Base-by-base conservation (phyloP, 257 asterid genomes). In the Jacaranda mimosifolia region DNA sequence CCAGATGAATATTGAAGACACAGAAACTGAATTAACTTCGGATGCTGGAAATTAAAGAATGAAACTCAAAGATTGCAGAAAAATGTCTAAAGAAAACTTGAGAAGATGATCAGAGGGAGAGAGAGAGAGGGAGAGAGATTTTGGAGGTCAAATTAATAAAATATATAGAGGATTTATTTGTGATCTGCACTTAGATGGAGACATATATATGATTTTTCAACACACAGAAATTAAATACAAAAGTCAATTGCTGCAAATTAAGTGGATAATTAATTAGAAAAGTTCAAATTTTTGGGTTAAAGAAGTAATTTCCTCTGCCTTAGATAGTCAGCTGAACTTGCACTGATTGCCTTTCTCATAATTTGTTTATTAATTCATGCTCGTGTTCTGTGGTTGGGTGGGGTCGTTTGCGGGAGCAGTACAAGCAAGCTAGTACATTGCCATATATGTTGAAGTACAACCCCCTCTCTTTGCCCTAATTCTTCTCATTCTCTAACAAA, bases 241-340 rank as follows among this genome's bases (percentile, higher is more conserved):
- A 68, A 74, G 80, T 80, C 83, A 80, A 74, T 74, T 36, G 66
- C n/a, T n/a, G n/a, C n/a, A n/a, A n/a, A 39, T 8, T 8, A 63
- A 67, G n/a, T 9, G 55, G 73, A 78, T 78, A 70, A 70, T 21
- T 7, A 46, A n/a, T 35, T 36, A 48, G n/a, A 46, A 19, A 7
- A 53, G 2, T 9, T 62, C 14, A 43, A 60, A 36, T 14, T 48
- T 70, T 35, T 60, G 67, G 51, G 45, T n/a, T 59, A 10, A 32
- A 17, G 26, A 11, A 35, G 39, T 49, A n/a, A n/a, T 38, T 3
- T 12, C 73, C 12, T 18, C 15, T 46, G 4, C 15, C 39, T 21
- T 59, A 59, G 65, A 15, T 36, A 65, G 51, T 8, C 45, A 40
- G 45, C 4, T 3, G 45, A 3, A 5, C 43, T 39, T 6, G 3